Percentiles rank a stretch among this genome's conserved stretches.
Conservation (phyloP, 345 rosid genomes). For the Eucalyptus erythrocorys region DNA sequence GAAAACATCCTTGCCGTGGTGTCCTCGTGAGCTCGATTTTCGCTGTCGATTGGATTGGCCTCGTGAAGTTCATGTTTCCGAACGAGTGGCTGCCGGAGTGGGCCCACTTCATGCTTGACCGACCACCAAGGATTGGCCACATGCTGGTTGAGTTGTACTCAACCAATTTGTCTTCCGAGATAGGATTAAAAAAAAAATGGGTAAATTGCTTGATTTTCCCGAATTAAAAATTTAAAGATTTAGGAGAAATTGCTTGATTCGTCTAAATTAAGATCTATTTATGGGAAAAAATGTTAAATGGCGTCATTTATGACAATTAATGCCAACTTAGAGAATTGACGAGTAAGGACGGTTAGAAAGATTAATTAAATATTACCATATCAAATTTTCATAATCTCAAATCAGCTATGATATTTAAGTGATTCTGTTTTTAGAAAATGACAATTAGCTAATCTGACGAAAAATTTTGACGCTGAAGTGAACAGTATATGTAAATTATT, state of each 20-base stretch:
- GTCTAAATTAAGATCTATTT: background rate
- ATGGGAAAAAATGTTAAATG: background rate
- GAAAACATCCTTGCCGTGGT: background rate
- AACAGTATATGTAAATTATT: background rate
- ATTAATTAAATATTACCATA: background rate
- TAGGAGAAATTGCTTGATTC: background rate
- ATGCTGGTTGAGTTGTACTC: background rate
- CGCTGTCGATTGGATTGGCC: background rate
- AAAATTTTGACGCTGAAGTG: fast-evolving
- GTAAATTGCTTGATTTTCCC: background rate
- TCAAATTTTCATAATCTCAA: fast-evolving
- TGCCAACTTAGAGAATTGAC: fast-evolving
- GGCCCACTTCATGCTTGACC: background rate
- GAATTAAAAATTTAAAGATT: background rate
- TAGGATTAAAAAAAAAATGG: background rate
- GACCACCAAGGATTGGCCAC: background rate
- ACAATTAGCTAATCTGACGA: fast-evolving
- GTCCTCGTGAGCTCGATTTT: background rate
- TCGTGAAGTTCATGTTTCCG: background rate
- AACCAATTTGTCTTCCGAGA: background rate
- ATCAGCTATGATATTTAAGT: too few species aligned
- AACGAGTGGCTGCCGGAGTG: background rate
- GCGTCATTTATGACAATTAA: background rate
- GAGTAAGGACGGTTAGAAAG: fast-evolving
- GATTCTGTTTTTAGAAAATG: background rate